These are phyloP conservation scores for Aspergillus bertholletiae DNA, from an alignment of 495 filamentous ascomycete genomes.

Conservation along the genomic window DNA sequence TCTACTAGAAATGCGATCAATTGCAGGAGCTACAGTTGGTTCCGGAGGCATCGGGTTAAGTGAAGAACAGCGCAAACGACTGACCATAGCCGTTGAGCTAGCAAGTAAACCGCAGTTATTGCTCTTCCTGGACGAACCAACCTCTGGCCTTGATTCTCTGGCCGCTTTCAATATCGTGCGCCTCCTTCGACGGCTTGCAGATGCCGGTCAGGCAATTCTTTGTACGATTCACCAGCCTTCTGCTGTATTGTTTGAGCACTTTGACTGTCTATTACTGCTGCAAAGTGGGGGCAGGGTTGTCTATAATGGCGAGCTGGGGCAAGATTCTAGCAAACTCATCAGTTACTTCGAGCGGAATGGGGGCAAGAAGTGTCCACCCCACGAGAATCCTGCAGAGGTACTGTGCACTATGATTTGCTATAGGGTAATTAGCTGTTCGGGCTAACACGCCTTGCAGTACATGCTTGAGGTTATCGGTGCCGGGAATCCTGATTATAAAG, in stretches of 20 bases:
- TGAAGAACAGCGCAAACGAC: slow-evolving; percentile 59
- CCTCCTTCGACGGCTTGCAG: slow-evolving; percentile 62
- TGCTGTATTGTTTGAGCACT: slow-evolving; percentile 67
- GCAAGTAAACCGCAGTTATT: slow-evolving; percentile 63
- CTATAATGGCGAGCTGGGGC: slow-evolving; percentile 64
- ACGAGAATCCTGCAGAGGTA: slow-evolving; percentile 61
- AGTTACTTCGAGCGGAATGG: slow-evolving; percentile 64
- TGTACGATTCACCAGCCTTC: slow-evolving; percentile 84
- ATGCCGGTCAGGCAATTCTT: slow-evolving; percentile 67
- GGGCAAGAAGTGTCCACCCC: slow-evolving; percentile 50
- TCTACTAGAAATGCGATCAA: slow-evolving; percentile 56
- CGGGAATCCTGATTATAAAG: slow-evolving; percentile 59
- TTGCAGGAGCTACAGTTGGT: slow-evolving; percentile 56
- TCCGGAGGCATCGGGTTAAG: slow-evolving; percentile 50
- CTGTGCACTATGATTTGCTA: neutral
- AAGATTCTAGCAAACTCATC: slow-evolving; percentile 52
- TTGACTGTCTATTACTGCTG: slow-evolving; percentile 68
- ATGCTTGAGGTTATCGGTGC: slow-evolving; percentile 67
- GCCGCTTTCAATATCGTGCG: slow-evolving; percentile 64
- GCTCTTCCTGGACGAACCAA: slow-evolving; percentile 77
- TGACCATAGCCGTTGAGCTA: slow-evolving; percentile 69
- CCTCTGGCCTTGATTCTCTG: slow-evolving; percentile 65
- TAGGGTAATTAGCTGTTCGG: too few relatives aligned
- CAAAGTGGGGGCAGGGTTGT: slow-evolving; percentile 66
- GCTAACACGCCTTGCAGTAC: slow-evolving; percentile 31